Percentiles rank a stretch among this genome's conserved stretches.
Evolutionary conservation across 108 stramenopile genomes (phyloP).

Genomic region (Stephanodiscus triporus): DNA sequence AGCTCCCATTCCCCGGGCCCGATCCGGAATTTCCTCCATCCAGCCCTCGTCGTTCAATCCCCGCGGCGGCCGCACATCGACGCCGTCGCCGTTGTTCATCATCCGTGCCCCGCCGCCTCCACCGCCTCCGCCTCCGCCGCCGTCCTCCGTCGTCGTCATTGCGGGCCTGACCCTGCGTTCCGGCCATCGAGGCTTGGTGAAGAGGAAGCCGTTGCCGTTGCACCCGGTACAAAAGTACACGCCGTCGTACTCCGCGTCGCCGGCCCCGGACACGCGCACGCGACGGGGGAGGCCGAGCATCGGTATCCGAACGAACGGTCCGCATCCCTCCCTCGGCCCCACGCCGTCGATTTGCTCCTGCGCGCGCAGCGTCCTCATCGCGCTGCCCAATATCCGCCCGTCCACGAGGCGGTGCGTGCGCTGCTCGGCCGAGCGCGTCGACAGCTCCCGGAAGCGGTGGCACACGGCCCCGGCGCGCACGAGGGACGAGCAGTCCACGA

Average conservation of each 20-base stretch:
- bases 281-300: conserved; percentile 60
- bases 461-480: conserved; percentile 65
- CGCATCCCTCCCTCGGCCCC: conserved; percentile 16
- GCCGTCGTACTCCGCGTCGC: conserved; percentile 83
- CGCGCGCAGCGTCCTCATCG: conserved; percentile 74
- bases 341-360: conserved; percentile 78
- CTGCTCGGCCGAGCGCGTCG: conserved; percentile 58
- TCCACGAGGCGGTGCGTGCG: conserved; percentile 57
- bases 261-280: conserved; percentile 60
- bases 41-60: conserved; percentile 15
- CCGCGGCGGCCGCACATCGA: conserved; percentile 5
- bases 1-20: conserved; percentile 5
- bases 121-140: background rate
- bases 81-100: background rate
- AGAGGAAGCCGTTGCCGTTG: conserved; percentile 78
- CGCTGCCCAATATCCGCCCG: conserved; percentile 54
- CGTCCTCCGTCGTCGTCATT: background rate
- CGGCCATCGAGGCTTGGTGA: conserved; percentile 74
- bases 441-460: conserved; percentile 66
- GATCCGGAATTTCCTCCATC: conserved; percentile 18
- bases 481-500: conserved; percentile 65
- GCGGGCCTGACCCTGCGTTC: conserved; percentile 22
- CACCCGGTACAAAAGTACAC: conserved; percentile 81
- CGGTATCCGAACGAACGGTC: conserved; percentile 66
- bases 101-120: background rate